phyloP scores from a whole-genome alignment of 345 rosid species.

The Salix udensis region DNA sequence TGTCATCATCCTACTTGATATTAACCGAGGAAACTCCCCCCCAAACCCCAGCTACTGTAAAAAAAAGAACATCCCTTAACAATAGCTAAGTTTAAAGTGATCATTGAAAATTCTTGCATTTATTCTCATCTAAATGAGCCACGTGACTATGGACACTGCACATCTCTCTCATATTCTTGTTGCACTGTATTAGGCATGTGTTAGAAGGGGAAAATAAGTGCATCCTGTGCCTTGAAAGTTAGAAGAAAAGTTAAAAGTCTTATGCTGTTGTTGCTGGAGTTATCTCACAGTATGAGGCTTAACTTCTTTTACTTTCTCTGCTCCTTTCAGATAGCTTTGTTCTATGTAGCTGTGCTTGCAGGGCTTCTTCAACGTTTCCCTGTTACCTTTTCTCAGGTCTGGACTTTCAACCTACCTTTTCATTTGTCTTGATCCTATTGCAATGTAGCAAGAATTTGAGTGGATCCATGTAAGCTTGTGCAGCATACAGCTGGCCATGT shows the following conservation, averaged over 20 bases:
- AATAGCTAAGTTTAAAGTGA: no score
- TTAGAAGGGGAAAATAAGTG: not conserved
- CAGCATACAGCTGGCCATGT: constrained; percentile 81
- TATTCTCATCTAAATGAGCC: no score
- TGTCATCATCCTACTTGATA: not conserved
- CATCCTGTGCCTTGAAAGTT: not conserved
- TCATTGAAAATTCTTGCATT: no score
- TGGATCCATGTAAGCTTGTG: constrained; percentile 10
- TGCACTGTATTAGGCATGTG: not conserved
- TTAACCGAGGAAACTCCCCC: not conserved
- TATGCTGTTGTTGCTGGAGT: not conserved
- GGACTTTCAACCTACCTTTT: not conserved
- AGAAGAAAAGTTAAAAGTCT: not conserved
- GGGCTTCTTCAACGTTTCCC: constrained; percentile 80
- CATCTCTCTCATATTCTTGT: not conserved
- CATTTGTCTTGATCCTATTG: constrained; percentile 13
- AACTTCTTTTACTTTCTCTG: constrained; percentile 7
- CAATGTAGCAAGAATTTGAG: constrained; percentile 16
- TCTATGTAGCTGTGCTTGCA: constrained; percentile 74
- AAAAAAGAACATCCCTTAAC: no score
- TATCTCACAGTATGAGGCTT: not conserved
- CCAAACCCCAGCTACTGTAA: no score
- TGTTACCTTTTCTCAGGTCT: constrained; percentile 73
- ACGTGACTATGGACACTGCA: no score
- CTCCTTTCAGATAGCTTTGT: constrained; percentile 61